Conservation (phyloP, 2,329 filamentous ascomycete species). For the Hymenoscyphus occultus region DNA sequence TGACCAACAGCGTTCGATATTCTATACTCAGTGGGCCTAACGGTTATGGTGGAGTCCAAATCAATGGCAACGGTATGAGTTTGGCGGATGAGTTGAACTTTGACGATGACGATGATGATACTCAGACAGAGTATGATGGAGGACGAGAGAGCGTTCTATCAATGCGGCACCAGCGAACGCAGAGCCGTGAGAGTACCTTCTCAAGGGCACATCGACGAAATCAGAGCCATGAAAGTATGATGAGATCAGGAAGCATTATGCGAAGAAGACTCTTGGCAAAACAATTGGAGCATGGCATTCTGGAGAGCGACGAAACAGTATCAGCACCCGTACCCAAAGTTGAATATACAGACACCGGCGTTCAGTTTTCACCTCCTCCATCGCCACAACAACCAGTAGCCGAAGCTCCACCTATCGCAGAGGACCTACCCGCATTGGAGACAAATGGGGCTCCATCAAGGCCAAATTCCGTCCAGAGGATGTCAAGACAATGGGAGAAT, state of each 20-base stretch:
- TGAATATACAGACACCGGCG: constrained; percentile 70
- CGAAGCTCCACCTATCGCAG: constrained; percentile 43
- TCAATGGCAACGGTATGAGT: constrained; percentile 68
- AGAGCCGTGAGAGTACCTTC: constrained; percentile 56
- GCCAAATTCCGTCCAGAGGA: constrained; percentile 15
- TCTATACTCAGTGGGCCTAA: constrained; percentile 63
- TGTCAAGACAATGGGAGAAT: constrained; percentile 38
- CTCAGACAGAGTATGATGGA: constrained; percentile 67
- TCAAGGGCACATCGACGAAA: constrained; percentile 52
- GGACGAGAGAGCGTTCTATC: constrained; percentile 58
- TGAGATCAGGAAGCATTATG: constrained; percentile 52
- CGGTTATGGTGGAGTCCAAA: constrained; percentile 50
- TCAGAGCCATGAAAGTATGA: constrained; percentile 57
- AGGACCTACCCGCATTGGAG: constrained; percentile 38
- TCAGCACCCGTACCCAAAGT: constrained; percentile 39
- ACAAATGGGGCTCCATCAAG: constrained; percentile 6
- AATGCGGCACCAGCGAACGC: constrained; percentile 49
- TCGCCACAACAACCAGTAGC: constrained; percentile 43
- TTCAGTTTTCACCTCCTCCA: constrained; percentile 79
- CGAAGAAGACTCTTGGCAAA: constrained; percentile 54
- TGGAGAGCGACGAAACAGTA: constrained; percentile 48
- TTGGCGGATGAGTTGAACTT: constrained; percentile 90
- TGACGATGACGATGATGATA: constrained; percentile 72
- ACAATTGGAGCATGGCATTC: constrained; percentile 50
- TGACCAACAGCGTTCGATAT: constrained; percentile 69